Base-by-base conservation (phyloP, 331 rosid species). In the Dryas integrifolia region DNA sequence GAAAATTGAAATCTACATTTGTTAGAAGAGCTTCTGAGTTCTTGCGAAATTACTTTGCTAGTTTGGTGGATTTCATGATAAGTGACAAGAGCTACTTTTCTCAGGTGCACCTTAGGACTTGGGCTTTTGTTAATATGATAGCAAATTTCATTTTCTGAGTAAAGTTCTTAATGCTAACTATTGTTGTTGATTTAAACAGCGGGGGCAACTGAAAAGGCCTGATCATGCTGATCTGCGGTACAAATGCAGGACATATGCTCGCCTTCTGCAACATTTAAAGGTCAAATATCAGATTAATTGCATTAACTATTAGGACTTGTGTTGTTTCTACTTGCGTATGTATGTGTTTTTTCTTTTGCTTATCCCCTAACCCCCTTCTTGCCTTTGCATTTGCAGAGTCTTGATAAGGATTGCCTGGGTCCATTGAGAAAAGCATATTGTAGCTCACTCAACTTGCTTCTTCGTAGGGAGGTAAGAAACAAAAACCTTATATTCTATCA, bases 151-250 rank as follows among this genome's bases (percentile, higher is more conserved):
- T 60, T 70, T 56, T 44, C 18, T 5, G 39, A 62, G 46, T 75
- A 55, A 9, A 48, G 56, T 9, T 79, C 72, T 59, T 68, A 35
- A 65, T 45, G 73, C 76, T 81, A 78, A 60, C 58, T 76, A 68
- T 53, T 63, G 58, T 78, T 71, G 72, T 72, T 84, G 69, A 74
- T 74, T 74, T 64, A 49, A 79, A 80, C 83, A 95, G 99, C 82
- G 96, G 58, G 99, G 99, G 77, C 96, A 92, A 80, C 84, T 95
- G 81, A 95, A 95, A 85, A 89, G 96, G 89, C 99, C 96, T 5
- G 99, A 95, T 86, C 99, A 89, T 83, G 89, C 97, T 85, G 96
- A 88, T 77, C 74, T 91, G 81, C 88, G 97, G 83, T 87, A 78
- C 85, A 95, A 87, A 86, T 95, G 97, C 85, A 82, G 92, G 91